Evolutionary conservation across 768 basidiomycete species (phyloP), one percentile per base, ranked within the genome.

Genomic region (Hydnum rufescens): DNA sequence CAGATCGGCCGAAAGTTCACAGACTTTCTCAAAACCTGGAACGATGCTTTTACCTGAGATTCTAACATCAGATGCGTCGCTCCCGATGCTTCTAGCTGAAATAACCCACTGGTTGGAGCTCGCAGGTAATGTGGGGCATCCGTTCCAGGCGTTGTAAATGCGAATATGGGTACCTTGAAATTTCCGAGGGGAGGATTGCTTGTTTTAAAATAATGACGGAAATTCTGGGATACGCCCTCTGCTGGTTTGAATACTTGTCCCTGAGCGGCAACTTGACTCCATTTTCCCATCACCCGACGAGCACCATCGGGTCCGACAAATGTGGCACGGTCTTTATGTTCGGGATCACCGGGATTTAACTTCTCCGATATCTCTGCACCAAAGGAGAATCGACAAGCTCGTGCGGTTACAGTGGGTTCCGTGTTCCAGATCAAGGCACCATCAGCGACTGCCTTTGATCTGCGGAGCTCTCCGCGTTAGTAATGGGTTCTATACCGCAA

Each of bases 351-450:
- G 5, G 31, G 8, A 32, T 29, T 25, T 13, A 8, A 47, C 8
- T 13, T 8, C 31, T 16, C 26, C 6, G 6, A 6, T 6, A 34
- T 32, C 6, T 6, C 16, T 6, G 32, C 32, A 6, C 83, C 83
- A 60, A 85, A 87, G 75, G 83, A 77, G 60, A 60, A 84, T 61
- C 72, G 82, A 29, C 81, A 80, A 68, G 84, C 76, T 42, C 83
- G 74, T 23, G 83, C 80, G 3, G 80, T 80, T 52, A 87, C 84
- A 58, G 84, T 78, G 56, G 85, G 84, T 59, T 85, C 83, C 57
- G 79, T 81, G 64, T 83, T 85, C 64, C 85, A 87, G 30, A 82
- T 82, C 56, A 86, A 75, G 1, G 82, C 82, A 28, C 84, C 83
- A 57, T 87, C 82, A 28, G 84, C 82, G 4, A 85, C 82, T 2